phyloP scores from a whole-genome alignment of 108 stramenopile genomes.

The Skeletonema grethae region DNA sequence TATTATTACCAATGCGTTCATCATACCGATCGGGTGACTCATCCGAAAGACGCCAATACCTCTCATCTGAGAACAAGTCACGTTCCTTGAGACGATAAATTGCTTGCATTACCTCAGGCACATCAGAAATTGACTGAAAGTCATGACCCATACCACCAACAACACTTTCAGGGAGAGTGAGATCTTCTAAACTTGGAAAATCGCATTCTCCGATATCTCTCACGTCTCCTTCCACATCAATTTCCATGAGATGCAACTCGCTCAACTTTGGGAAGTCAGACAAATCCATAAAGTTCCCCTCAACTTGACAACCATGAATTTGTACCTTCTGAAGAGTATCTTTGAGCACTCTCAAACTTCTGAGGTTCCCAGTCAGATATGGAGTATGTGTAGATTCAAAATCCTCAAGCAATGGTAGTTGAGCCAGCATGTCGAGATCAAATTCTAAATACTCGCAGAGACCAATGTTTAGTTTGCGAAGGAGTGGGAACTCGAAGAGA shows the following conservation, averaged over 20 bases:
- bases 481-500: conserved; percentile 4
- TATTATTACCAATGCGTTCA: too few species aligned
- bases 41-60: too few species aligned
- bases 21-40: too few species aligned
- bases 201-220: neutral
- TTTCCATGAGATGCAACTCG: neutral
- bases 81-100: too few species aligned
- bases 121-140: neutral
- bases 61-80: too few species aligned
- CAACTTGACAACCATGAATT: neutral
- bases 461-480: neutral
- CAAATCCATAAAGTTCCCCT: neutral
- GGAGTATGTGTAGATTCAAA: neutral
- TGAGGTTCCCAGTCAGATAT: neutral
- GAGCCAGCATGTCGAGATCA: conserved; percentile 12
- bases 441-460: neutral
- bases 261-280: conserved; percentile 1
- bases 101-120: neutral
- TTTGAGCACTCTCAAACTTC: too few species aligned
- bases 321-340: neutral
- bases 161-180: neutral
- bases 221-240: neutral
- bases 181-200: neutral
- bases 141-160: neutral
- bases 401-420: neutral